Conservation (phyloP, 805 yeast species). For the Wickerhamomyces alni region DNA sequence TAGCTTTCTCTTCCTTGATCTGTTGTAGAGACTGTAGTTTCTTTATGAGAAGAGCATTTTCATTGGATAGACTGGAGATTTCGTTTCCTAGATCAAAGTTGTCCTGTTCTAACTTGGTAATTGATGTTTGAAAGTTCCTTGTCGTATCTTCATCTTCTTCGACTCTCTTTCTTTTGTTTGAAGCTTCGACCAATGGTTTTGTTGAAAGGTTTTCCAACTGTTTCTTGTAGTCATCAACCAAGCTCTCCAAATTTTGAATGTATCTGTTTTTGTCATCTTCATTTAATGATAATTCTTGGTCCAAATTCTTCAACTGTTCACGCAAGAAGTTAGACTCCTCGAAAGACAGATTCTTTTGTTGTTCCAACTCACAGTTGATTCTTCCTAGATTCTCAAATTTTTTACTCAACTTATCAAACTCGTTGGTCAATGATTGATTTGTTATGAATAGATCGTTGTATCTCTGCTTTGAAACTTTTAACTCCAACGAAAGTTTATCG, state of each 20-base stretch:
- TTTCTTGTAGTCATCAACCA: constrained; percentile 50
- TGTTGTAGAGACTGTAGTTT: constrained; percentile 30
- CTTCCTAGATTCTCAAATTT: constrained; percentile 24
- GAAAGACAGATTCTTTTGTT: constrained; percentile 44
- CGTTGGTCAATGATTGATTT: constrained; percentile 26
- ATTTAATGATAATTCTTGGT: constrained; percentile 23
- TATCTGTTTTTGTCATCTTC: constrained; percentile 18
- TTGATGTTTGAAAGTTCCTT: constrained; percentile 22
- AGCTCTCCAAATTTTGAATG: constrained; percentile 20
- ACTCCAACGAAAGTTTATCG: constrained; percentile 21
- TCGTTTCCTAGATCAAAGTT: constrained; percentile 33
- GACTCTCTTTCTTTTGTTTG: constrained; percentile 26
- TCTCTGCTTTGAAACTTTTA: constrained; percentile 22
- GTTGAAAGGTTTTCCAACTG: constrained; percentile 41
- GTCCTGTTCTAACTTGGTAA: constrained; percentile 32
- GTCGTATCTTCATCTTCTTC: constrained; percentile 17
- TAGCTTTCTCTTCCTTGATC: constrained; percentile 32
- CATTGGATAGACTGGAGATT: constrained; percentile 30
- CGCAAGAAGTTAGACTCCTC: constrained; percentile 57
- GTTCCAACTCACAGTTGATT: constrained; percentile 39
- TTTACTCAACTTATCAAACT: constrained; percentile 21
- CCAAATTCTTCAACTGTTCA: constrained; percentile 47
- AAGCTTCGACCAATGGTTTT: constrained; percentile 22
- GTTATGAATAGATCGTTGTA: constrained; percentile 33
- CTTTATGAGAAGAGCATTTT: constrained; percentile 29